Conservation (phyloP, 306 rosid genomes). For the Quercus cerris region DNA sequence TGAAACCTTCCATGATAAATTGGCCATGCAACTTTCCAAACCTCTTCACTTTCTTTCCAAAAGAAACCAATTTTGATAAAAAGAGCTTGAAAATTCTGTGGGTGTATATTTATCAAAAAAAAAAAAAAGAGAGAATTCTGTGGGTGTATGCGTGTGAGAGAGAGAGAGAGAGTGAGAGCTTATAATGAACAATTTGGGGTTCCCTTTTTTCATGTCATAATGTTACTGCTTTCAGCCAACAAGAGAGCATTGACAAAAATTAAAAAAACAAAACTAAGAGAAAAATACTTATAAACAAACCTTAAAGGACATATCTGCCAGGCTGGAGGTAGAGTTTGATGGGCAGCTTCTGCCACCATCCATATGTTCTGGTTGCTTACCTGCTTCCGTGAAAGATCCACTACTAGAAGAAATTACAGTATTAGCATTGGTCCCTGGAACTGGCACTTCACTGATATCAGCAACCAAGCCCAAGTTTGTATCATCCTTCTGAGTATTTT, state of each 20-base stretch:
- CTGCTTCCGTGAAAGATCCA: conserved; percentile 35
- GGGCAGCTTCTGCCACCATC: conserved; percentile 29
- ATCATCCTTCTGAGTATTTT: conserved; percentile 47
- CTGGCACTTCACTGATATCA: conserved; percentile 29
- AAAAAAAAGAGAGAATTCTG: too few relatives aligned
- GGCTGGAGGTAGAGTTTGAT: conserved; percentile 37
- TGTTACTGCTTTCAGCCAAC: conserved; percentile 3
- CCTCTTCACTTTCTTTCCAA: background rate
- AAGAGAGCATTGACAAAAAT: conserved; percentile 19
- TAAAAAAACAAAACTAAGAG: background rate
- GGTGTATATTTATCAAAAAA: too few relatives aligned
- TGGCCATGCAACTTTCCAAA: background rate
- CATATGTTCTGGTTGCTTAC: conserved; percentile 38
- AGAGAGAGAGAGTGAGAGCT: background rate
- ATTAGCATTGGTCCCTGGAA: conserved; percentile 35
- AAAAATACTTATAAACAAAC: conserved; percentile 34
- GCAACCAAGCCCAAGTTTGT: conserved; percentile 37
- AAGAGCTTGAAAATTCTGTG: background rate
- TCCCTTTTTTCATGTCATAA: background rate
- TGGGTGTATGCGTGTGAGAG: background rate
- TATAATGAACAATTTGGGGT: background rate
- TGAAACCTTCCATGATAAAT: background rate
- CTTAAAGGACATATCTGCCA: conserved; percentile 58
- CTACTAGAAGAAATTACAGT: conserved; percentile 33
- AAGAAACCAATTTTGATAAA: background rate